Evolutionary conservation across 441 rosid species (phyloP).

Genomic region (Erodium moschatum): DNA sequence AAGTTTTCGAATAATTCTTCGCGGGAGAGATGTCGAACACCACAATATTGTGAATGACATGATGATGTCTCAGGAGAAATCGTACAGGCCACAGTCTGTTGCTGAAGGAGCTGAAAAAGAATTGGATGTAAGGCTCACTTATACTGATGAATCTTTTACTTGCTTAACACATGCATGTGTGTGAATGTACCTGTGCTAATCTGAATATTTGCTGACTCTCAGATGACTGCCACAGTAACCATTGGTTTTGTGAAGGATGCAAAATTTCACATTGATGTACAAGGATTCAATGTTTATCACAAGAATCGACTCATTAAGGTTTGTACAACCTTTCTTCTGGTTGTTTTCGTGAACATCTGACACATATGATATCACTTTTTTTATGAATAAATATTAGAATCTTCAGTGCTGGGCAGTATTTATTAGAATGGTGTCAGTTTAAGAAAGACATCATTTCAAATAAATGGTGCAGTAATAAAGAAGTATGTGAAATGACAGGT

Average conservation of each 20-base stretch:
- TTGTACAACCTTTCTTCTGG: slow-evolving; percentile 9
- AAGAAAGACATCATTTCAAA: no score
- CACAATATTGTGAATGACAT: slow-evolving; percentile 91
- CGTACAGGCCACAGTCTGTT: slow-evolving; percentile 55
- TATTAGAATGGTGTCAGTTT: no score
- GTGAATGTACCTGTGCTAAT: slow-evolving; percentile 13
- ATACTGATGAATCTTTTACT: slow-evolving; percentile 10
- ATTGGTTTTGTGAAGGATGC: slow-evolving; percentile 98
- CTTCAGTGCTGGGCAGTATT: no score
- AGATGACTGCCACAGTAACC: slow-evolving; percentile 72
- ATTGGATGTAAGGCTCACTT: slow-evolving; percentile 31
- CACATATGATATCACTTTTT: not conserved
- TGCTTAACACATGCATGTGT: not conserved
- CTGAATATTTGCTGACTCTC: slow-evolving; percentile 22
- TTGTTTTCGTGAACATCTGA: not conserved
- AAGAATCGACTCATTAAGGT: slow-evolving; percentile 40
- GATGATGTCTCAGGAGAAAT: slow-evolving; percentile 59
- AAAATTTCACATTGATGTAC: slow-evolving; percentile 74
- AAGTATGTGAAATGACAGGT: no score
- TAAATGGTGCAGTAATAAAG: no score
- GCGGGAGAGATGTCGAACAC: slow-evolving; percentile 82
- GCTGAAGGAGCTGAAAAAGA: slow-evolving; percentile 42
- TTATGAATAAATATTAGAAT: no score
- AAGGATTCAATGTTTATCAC: slow-evolving; percentile 88
- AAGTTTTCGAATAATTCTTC: slow-evolving; percentile 70